Conservation (phyloP, 208 protist genomes). For the Trypanosomatidae sp. region DNA sequence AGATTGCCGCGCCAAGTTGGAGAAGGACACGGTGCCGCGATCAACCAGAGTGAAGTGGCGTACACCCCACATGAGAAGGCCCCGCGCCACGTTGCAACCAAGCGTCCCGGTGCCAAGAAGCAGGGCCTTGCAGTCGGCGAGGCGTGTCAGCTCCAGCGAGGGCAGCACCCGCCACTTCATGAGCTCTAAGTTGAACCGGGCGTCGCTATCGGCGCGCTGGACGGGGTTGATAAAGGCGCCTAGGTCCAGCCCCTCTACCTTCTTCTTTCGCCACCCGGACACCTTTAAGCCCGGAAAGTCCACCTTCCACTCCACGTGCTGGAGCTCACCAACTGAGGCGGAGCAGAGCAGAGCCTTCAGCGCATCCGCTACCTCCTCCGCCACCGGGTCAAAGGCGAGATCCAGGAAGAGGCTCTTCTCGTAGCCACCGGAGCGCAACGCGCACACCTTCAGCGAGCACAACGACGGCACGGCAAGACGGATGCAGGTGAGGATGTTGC, state of each 20-base stretch:
- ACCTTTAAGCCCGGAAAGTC: conserved; percentile 29
- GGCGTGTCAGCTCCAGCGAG: conserved; percentile 80
- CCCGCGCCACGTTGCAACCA: conserved; percentile 97
- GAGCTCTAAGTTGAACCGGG: conserved; percentile 94
- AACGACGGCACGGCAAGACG: conserved; percentile 43
- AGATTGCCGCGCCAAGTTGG: conserved; percentile 94
- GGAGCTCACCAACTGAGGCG: too few relatives aligned
- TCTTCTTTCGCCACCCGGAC: conserved; percentile 47
- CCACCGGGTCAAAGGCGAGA: conserved; percentile 42
- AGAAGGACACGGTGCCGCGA: conserved; percentile 94
- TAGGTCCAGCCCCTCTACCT: conserved; percentile 55
- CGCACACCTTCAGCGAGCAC: conserved; percentile 38
- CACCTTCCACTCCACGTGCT: conserved; percentile 12
- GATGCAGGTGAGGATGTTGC: conserved; percentile 65
- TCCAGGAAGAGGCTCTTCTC: conserved; percentile 40
- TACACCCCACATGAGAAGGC: conserved; percentile 97
- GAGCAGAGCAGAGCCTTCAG: too few relatives aligned
- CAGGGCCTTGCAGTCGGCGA: conserved; percentile 89
- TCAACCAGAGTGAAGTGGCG: conserved; percentile 96
- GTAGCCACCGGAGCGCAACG: conserved; percentile 39
- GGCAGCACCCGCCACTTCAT: conserved; percentile 98
- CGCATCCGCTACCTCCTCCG: too few relatives aligned
- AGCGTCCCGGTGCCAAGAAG: conserved; percentile 98
- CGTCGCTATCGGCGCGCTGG: conserved; percentile 57
- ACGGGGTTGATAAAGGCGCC: conserved; percentile 89